Evolutionary conservation across 2,329 filamentous ascomycete genomes (phyloP).

Genomic region (Albophoma yamanashiensis): DNA sequence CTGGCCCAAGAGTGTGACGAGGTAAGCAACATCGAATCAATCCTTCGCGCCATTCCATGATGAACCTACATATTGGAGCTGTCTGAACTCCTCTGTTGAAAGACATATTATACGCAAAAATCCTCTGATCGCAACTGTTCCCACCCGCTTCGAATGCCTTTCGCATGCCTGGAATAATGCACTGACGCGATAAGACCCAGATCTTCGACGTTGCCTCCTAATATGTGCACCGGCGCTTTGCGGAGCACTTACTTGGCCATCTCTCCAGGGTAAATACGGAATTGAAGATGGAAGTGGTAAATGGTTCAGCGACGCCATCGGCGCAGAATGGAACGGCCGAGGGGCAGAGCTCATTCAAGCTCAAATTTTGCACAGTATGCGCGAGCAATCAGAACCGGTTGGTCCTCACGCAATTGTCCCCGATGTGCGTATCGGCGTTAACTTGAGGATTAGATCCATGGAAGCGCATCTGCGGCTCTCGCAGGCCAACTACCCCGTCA

Average conservation of each 20-base stretch:
- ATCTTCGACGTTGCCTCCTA: neutral
- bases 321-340: constrained; percentile 34
- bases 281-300: constrained; percentile 29
- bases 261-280: constrained; percentile 3
- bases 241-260: constrained; percentile 1
- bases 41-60: constrained; percentile 22
- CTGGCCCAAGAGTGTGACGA: constrained; percentile 1
- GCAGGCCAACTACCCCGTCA: constrained; percentile 80
- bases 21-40: constrained; percentile 8
- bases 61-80: constrained; percentile 62
- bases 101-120: constrained; percentile 46
- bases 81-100: constrained; percentile 59
- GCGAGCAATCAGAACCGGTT: constrained; percentile 96
- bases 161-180: neutral
- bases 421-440: neutral
- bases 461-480: constrained; percentile 94
- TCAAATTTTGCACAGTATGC: constrained; percentile 98
- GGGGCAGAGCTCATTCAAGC: constrained; percentile 59
- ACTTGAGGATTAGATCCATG: constrained; percentile 44
- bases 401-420: constrained; percentile 11
- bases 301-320: constrained; percentile 23
- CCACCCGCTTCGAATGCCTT: neutral
- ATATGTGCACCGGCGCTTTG: constrained; percentile 10
- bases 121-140: constrained; percentile 19
- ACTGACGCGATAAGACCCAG: constrained; percentile 1